phyloP scores from a whole-genome alignment of 805 yeast species.

The Barnettozyma salicaria region DNA sequence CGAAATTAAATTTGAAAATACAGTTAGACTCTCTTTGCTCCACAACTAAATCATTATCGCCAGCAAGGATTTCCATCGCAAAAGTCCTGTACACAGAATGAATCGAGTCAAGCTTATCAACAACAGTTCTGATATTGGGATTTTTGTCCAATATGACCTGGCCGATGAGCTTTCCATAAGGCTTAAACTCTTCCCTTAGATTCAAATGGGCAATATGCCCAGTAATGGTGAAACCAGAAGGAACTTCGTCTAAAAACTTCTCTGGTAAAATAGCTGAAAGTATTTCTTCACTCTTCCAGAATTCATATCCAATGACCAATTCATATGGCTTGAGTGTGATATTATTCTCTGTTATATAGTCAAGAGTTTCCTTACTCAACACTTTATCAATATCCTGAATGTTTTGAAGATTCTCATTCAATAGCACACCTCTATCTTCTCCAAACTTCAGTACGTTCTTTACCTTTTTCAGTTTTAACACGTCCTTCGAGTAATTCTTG shows the following conservation, averaged over 20 bases:
- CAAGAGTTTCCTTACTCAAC: conserved; percentile 38
- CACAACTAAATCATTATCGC: conserved; percentile 67
- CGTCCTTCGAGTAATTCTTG: conserved; percentile 50
- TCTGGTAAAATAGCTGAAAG: conserved; percentile 73
- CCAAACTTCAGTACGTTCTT: conserved; percentile 55
- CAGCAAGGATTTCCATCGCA: conserved; percentile 90
- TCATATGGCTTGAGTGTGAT: conserved; percentile 47
- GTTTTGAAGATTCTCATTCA: conserved; percentile 45
- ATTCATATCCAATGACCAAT: conserved; percentile 59
- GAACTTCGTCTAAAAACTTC: conserved; percentile 61
- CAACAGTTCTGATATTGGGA: conserved; percentile 76
- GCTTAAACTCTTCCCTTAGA: conserved; percentile 75
- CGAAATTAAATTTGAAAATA: conserved; percentile 78
- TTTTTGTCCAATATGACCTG: conserved; percentile 80
- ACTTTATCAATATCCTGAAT: conserved; percentile 33
- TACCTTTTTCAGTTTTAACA: conserved; percentile 64
- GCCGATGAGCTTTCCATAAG: conserved; percentile 77
- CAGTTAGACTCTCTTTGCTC: conserved; percentile 84
- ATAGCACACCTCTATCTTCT: conserved; percentile 41
- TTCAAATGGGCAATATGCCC: conserved; percentile 96
- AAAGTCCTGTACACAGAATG: conserved; percentile 88
- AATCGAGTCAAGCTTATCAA: conserved; percentile 82
- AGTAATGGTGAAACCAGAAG: conserved; percentile 85
- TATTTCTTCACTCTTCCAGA: conserved; percentile 89
- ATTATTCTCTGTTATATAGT: conserved; percentile 41